phyloP scores from a whole-genome alignment of 179 eudicot genomes.

The Actinidia polygama region DNA sequence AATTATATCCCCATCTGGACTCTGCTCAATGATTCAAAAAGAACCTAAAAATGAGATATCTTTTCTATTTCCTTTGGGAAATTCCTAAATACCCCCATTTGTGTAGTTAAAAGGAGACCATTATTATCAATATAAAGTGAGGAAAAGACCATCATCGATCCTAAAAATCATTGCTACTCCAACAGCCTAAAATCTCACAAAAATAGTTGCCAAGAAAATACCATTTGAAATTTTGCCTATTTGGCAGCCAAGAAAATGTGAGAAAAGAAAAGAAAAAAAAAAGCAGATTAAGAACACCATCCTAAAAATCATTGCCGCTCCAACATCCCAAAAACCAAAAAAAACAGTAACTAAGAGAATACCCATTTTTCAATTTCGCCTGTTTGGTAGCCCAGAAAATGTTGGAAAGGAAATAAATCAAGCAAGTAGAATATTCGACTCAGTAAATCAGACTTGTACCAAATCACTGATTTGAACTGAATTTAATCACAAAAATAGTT shows the following conservation, averaged over 20 bases:
- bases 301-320: conserved; percentile 3
- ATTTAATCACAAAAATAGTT: no score
- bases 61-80: not conserved
- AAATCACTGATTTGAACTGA: not conserved
- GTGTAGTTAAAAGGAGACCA: conserved; percentile 13
- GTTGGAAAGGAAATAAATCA: conserved; percentile 7
- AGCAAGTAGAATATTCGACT: conserved; percentile 12
- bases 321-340: not conserved
- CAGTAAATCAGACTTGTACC: no score
- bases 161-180: conserved; percentile 2
- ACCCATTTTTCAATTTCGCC: conserved; percentile 6
- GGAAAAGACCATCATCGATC: not conserved
- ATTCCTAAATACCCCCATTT: not conserved
- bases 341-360: not conserved
- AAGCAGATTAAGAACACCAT: not conserved
- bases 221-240: conserved; percentile 10
- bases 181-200: not conserved
- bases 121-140: not conserved
- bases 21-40: conserved; percentile 50
- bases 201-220: not conserved
- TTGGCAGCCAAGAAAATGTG: not conserved
- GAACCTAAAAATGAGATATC: not conserved
- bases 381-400: conserved; percentile 12
- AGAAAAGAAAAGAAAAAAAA: not conserved
- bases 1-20: conserved; percentile 95